Percentiles rank a stretch among this genome's conserved stretches.
Evolutionary conservation across 257 asterid genomes (phyloP).

Genomic region (Scutellaria galericulata): DNA sequence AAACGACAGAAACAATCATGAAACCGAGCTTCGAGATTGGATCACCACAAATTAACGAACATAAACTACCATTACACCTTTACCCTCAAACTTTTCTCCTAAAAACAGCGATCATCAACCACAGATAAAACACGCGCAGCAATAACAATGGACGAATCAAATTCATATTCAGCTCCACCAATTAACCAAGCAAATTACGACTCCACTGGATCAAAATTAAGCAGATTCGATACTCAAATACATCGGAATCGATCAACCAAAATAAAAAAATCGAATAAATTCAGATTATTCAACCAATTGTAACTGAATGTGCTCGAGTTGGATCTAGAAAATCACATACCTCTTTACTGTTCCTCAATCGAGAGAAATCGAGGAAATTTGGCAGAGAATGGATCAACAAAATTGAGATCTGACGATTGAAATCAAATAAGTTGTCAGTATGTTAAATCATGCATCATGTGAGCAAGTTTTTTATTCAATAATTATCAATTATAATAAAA

Average conservation of each 20-base stretch:
- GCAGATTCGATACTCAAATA: conserved; percentile 23
- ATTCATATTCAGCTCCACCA: conserved; percentile 30
- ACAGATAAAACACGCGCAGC: neutral
- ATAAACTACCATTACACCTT: neutral
- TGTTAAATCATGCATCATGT: conserved; percentile 37
- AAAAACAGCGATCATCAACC: neutral
- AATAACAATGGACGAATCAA: conserved; percentile 6
- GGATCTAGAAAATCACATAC: conserved; percentile 41
- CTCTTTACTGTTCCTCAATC: conserved; percentile 34
- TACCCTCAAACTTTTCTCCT: neutral
- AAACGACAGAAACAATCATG: neutral
- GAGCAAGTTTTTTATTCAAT: conserved; percentile 14
- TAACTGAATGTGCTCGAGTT: conserved; percentile 14
- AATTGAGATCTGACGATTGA: conserved; percentile 41
- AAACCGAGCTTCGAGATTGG: conserved; percentile 9
- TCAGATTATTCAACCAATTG: conserved; percentile 8
- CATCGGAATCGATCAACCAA: conserved; percentile 17
- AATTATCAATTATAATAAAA: conserved; percentile 1
- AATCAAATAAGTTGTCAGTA: conserved; percentile 31
- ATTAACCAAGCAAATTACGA: neutral
- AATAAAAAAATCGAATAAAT: neutral
- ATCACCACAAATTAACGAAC: conserved; percentile 17
- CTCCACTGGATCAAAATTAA: conserved; percentile 11
- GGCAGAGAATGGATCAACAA: conserved; percentile 20
- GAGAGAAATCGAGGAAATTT: conserved; percentile 31